phyloP scores from a whole-genome alignment of 169 alveolate species.

The Eimeria necatrix region DNA sequence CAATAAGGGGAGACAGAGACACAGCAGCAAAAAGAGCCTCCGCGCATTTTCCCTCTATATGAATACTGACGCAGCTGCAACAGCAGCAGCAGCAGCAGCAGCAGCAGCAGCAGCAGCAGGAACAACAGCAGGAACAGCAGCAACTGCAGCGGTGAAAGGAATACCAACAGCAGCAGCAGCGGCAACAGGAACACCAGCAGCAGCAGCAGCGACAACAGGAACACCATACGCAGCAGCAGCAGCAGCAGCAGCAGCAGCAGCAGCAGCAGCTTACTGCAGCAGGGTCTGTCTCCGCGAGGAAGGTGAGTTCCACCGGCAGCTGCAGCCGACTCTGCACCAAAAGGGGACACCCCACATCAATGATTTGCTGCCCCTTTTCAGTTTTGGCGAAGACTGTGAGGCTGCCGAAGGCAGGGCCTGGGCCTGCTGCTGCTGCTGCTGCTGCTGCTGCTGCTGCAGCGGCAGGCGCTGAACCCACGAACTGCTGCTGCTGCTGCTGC shows the following conservation, averaged over 20 bases:
- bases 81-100: too few relatives aligned
- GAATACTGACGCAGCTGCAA: too few relatives aligned
- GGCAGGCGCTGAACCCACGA: background rate
- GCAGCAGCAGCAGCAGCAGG: too few relatives aligned
- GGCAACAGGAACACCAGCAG: too few relatives aligned
- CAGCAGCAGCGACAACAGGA: too few relatives aligned
- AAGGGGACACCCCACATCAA: constrained; percentile 60
- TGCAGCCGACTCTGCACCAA: constrained; percentile 41
- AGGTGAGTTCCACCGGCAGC: constrained; percentile 63
- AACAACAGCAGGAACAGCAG: too few relatives aligned
- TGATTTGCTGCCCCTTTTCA: constrained; percentile 21
- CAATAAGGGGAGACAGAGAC: background rate
- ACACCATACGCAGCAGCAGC: too few relatives aligned
- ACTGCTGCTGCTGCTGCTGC: constrained; percentile 26
- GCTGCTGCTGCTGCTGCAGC: background rate
- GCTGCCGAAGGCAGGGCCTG: too few relatives aligned
- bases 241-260: background rate
- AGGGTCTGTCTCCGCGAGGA: constrained; percentile 73
- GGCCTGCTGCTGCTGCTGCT: background rate
- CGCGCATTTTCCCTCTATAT: too few relatives aligned
- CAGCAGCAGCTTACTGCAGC: constrained; percentile 38
- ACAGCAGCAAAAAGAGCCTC: background rate
- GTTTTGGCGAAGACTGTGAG: constrained; percentile 1
- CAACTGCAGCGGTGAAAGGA: too few relatives aligned
- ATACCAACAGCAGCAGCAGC: too few relatives aligned